A percentile compares a stretch with the other conserved stretches of the same genome.
These are phyloP conservation scores for Solanum sparsipilum DNA, from an alignment of 257 asterid genomes.

Conservation along the genomic window DNA sequence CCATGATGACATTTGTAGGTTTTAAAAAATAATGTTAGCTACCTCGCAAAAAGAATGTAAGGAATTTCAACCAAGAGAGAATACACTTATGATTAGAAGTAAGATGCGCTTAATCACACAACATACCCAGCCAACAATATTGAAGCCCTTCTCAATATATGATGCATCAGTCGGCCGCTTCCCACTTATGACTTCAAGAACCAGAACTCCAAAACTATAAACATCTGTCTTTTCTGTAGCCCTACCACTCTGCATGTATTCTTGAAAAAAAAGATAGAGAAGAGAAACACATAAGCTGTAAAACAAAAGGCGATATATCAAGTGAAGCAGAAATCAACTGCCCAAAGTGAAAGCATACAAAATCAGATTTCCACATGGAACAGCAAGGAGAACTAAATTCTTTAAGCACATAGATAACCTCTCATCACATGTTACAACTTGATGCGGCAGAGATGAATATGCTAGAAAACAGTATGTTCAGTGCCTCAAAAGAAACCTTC, in stretches of 20 bases:
- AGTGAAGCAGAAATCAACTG: background rate
- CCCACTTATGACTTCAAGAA: slow-evolving; percentile 64
- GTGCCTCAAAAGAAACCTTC: background rate
- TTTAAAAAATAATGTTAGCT: background rate
- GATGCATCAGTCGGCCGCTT: slow-evolving; percentile 79
- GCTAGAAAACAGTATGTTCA: background rate
- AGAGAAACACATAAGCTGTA: background rate
- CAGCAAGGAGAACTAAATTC: background rate
- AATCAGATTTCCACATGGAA: background rate
- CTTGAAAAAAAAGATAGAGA: slow-evolving; percentile 15
- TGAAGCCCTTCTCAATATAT: slow-evolving; percentile 74
- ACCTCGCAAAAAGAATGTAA: background rate
- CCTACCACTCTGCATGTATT: slow-evolving; percentile 92
- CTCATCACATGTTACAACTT: background rate
- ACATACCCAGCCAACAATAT: slow-evolving; percentile 85
- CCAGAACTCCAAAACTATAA: slow-evolving; percentile 79
- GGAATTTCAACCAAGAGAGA: background rate
- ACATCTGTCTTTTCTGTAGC: slow-evolving; percentile 88
- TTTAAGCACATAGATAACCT: background rate
- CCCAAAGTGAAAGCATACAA: background rate
- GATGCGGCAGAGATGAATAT: background rate
- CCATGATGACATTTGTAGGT: background rate
- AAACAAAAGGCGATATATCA: background rate
- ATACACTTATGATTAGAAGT: background rate
- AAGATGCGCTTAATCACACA: background rate